These are phyloP conservation scores for Fusarium abutilonis DNA, from an alignment of 2,329 filamentous ascomycete species.

Conservation along the genomic window DNA sequence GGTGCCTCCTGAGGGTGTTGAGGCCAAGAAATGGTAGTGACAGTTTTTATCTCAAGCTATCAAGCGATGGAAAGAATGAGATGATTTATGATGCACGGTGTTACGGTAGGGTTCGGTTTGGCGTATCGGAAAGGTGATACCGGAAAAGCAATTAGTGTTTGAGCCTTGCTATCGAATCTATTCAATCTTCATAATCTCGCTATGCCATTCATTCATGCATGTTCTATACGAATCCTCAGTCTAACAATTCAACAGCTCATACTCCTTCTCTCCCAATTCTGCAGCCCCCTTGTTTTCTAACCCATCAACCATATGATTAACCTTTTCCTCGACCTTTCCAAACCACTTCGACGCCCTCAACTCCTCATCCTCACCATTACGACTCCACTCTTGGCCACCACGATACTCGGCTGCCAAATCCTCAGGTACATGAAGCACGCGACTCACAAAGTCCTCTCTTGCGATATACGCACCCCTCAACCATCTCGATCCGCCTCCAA, in stretches of 20 bases:
- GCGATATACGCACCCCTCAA: slow-evolving; percentile 87
- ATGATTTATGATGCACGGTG: slow-evolving; percentile 20
- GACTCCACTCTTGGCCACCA: slow-evolving; percentile 41
- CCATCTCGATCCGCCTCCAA: slow-evolving; percentile 74
- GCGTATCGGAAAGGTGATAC: slow-evolving; percentile 31
- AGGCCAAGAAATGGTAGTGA: slow-evolving; percentile 72
- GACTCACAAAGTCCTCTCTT: slow-evolving; percentile 56
- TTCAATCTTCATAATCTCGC: slow-evolving; percentile 8
- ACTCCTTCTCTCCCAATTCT: slow-evolving; percentile 31
- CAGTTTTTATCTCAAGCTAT: no score
- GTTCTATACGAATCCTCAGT: not conserved
- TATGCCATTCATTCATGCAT: slow-evolving; percentile 6
- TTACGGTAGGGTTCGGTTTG: slow-evolving; percentile 7
- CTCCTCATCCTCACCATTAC: slow-evolving; percentile 37
- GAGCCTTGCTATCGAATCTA: slow-evolving; percentile 7
- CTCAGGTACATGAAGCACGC: slow-evolving; percentile 47
- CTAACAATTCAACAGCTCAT: slow-evolving; percentile 29
- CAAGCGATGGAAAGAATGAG: not conserved
- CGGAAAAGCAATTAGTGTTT: slow-evolving; percentile 17
- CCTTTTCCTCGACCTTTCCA: slow-evolving; percentile 26
- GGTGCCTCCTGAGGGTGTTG: slow-evolving; percentile 78
- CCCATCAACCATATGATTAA: slow-evolving; percentile 20
- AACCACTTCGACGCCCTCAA: slow-evolving; percentile 46
- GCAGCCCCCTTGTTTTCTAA: slow-evolving; percentile 38
- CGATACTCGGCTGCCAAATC: slow-evolving; percentile 42